Evolutionary conservation across 2,329 filamentous ascomycete species (phyloP).

Genomic region (Blastomyces percursus): DNA sequence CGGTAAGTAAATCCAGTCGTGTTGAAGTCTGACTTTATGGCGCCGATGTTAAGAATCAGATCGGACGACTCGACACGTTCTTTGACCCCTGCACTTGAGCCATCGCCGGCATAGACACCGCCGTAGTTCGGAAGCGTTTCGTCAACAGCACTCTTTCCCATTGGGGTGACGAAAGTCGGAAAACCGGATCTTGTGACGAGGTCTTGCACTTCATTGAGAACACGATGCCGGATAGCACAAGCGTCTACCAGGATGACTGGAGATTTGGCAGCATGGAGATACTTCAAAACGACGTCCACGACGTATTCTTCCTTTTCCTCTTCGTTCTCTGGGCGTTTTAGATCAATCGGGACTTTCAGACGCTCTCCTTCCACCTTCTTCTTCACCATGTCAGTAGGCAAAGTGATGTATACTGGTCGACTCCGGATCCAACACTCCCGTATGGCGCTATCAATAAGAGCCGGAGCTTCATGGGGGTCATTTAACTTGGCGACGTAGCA

Average conservation of each 20-base stretch:
- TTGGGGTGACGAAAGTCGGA: constrained; percentile 71
- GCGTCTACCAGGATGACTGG: constrained; percentile 71
- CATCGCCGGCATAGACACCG: constrained; percentile 71
- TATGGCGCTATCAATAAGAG: constrained; percentile 43
- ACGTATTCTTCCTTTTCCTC: constrained; percentile 62
- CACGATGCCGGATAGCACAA: constrained; percentile 64
- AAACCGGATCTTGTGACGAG: constrained; percentile 61
- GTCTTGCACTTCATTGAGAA: constrained; percentile 58
- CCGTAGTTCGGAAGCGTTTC: constrained; percentile 62
- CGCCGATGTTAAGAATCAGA: constrained; percentile 31
- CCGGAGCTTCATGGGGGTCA: constrained; percentile 37
- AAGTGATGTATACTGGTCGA: constrained; percentile 45
- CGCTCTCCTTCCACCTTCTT: constrained; percentile 61
- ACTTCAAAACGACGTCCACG: constrained; percentile 61
- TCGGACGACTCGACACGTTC: constrained; percentile 32
- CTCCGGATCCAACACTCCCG: constrained; percentile 42
- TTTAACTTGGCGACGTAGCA: constrained; percentile 40
- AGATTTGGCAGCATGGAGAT: constrained; percentile 57
- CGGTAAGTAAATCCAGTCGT: constrained; percentile 67
- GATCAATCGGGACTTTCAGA: constrained; percentile 55
- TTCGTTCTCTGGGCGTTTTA: constrained; percentile 54
- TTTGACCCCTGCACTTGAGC: constrained; percentile 44
- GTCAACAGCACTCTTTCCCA: constrained; percentile 73
- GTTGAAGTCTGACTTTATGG: constrained; percentile 37
- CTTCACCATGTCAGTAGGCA: constrained; percentile 44